Percentiles rank a stretch among this genome's conserved stretches.
Evolutionary conservation across 2,329 filamentous ascomycete species (phyloP).

Genomic region (Leptographium galeiforme): DNA sequence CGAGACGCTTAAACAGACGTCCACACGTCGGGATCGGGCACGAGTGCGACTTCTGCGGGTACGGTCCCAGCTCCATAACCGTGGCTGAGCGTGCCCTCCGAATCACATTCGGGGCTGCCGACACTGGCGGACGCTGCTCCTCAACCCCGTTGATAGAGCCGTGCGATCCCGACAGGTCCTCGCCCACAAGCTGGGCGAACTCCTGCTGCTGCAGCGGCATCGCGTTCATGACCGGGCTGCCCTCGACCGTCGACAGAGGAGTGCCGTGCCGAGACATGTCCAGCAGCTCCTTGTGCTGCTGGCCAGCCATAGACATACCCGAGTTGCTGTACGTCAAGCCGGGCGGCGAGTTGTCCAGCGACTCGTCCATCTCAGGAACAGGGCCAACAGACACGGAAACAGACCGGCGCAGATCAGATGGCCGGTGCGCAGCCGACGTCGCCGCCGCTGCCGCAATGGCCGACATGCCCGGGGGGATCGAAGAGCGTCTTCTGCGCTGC

Average conservation of each 20-base stretch:
- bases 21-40: constrained; percentile 98
- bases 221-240: constrained; percentile 61
- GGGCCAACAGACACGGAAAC: constrained; percentile 79
- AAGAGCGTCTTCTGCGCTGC: constrained; percentile 86
- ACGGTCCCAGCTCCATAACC: constrained; percentile 90
- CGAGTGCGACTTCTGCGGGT: constrained; percentile 94
- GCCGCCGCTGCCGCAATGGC: constrained; percentile 46
- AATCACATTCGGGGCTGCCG: constrained; percentile 58
- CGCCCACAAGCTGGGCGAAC: constrained; percentile 47
- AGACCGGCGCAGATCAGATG: constrained; percentile 82
- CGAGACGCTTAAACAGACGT: constrained; percentile 93
- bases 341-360: constrained; percentile 64
- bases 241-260: constrained; percentile 73
- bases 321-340: constrained; percentile 61
- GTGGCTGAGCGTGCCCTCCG: constrained; percentile 88
- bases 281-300: constrained; percentile 66
- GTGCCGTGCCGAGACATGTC: constrained; percentile 83
- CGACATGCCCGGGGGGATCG: constrained; percentile 67
- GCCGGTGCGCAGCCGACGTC: constrained; percentile 45
- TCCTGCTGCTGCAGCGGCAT: constrained; percentile 54
- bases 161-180: constrained; percentile 37
- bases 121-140: constrained; percentile 52
- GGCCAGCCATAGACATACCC: constrained; percentile 45
- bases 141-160: constrained; percentile 41
- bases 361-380: constrained; percentile 67